Base-by-base conservation (phyloP, 768 basidiomycete genomes). In the Aureoboletus auriporus region DNA sequence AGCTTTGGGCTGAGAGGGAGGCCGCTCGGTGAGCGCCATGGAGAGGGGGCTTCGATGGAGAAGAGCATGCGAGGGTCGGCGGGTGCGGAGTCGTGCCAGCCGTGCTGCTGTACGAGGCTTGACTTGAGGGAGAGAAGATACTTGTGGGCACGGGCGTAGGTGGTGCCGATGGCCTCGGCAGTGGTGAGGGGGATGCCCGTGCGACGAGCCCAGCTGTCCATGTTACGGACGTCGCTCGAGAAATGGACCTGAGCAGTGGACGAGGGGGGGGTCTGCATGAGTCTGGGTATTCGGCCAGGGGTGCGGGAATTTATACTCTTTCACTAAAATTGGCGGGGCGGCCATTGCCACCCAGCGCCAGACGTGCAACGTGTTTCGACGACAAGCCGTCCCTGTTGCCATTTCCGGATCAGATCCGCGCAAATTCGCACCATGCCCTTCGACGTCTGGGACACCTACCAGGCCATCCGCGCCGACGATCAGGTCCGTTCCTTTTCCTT, bases 121-220 rank as follows among this genome's bases (percentile, higher is more conserved):
- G 66, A 61, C 62, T 80, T 82, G 55, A 90, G 75, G 35, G 74
- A 67, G 45, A 80, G 73, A 30, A 92, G 68, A 86, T 85, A 87
- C 47, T 82, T 82, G 59, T 89, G 88, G 23, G 89, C 84, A 34
- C 84, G 80, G 42, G 88, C 85, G 66, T 92, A 92, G 44, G 83
- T 85, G 11, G 82, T 79, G 16, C 87, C 87, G 46, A 92, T 72
- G 28, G 87, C 86, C 56, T 90, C 89, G 43, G 86, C 89, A 45
- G 84, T 89, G 56, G 87, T 89, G 52, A 92, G 75, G 37, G 87
- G 86, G 42, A 92, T 89, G 63, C 80, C 75, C 0, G 89, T 89
- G 50, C 88, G 80, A 47, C 71, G 74, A 0, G 89, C 85, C 89
- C 89, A 92, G 50, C 76, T 82, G 68, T 89, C 86, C 83, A 92